Base-by-base conservation (phyloP, 345 rosid genomes). In the Fremontodendron californicum region DNA sequence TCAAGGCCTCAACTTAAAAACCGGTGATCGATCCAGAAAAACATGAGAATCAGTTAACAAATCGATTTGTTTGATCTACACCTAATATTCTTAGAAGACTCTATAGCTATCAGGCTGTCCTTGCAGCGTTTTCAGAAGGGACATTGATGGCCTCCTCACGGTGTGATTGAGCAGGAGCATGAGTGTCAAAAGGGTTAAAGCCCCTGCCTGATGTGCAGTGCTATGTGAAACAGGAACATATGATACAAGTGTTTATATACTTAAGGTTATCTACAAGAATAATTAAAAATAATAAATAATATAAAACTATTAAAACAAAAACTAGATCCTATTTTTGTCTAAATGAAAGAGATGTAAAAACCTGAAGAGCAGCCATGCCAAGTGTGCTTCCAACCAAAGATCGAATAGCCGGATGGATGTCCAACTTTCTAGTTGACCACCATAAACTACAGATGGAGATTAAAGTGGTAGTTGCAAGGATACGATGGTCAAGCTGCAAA, bases 351-450 rank as follows among this genome's bases (percentile, higher is more conserved):
- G 55, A 52, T 19, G 35, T 13, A 25, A 4, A 12, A 67, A 96
- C 98, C 94, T 96, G 97, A 75, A 93, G 90, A 74, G 87, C 81
- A 77, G 94, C 92, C 96, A 91, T 90, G 86, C 96, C 96, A 0
- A 87, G 72, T 1, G 93, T 89, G 83, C 85, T 87, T 65, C 96
- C 96, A 16, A 96, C 88, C 84, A 96, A 80, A 69, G 91, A 81
- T 79, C 86, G 81, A 29, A 93, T 81, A 9, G 96, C 99, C 16
- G 99, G 97, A 86, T 91, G 99, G 80, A 93, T 80, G 80, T 91
- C 96, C 76, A 93, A 77, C 90, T 82, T 93, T 84, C 91, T 90
- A 0, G 98, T 87, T 76, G 83, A 81, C 96, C 87, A 93, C 97
- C 99, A 91, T 71, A 91, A 49, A 58, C 89, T 81, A 33, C 91